Base-by-base conservation (phyloP, 2,329 filamentous ascomycete species). In the Blastomyces percursus region DNA sequence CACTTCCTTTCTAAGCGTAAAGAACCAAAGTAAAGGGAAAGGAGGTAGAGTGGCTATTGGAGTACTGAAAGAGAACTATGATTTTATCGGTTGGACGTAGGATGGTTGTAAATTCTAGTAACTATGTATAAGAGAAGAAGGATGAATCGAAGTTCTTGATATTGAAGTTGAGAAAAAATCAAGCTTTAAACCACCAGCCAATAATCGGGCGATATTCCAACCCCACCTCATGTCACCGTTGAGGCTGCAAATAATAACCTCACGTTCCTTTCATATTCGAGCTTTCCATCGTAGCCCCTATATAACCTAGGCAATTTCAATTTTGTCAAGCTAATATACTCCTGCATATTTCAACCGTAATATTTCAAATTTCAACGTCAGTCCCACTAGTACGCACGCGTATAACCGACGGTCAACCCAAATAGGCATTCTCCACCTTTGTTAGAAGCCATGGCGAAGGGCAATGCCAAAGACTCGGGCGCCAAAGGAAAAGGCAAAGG, bases 401-500 rank as follows among this genome's bases (percentile, higher is more conserved):
- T 46, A 46, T 46, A 19, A 42, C 16, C 40, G 35, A 38, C 9
- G 0, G 16, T 46, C 42, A 6, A 46, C 19, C 19, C 5, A 46
- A 19, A 35, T 46, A 16, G 16, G 16, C 16, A 8, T 12, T 11
- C 19, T 0, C 11, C 51, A 35, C 30, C 30, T 54, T n/a, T 16
- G 19, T 35, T 14, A 42, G 21, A 38, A 24, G 40, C 14, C 11
- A 60, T 60, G 50, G 59, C 30, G 6, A 54, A 54, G 21, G 14
- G 32, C 59, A 51, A 32, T n/a, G 51, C 74, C 65, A 78, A 77
- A 63, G 64, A 69, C 59, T 61, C 63, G 46, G 64, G 64, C 65
- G 68, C 71, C 66, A 75, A 75, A 64, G 71, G 68, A 61, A 72
- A 71, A 68, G 69, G 74, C 64, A 77, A 76, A 67, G 73, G 73